phyloP scores from a whole-genome alignment of 805 yeast species.

The Saturnispora sekii region DNA sequence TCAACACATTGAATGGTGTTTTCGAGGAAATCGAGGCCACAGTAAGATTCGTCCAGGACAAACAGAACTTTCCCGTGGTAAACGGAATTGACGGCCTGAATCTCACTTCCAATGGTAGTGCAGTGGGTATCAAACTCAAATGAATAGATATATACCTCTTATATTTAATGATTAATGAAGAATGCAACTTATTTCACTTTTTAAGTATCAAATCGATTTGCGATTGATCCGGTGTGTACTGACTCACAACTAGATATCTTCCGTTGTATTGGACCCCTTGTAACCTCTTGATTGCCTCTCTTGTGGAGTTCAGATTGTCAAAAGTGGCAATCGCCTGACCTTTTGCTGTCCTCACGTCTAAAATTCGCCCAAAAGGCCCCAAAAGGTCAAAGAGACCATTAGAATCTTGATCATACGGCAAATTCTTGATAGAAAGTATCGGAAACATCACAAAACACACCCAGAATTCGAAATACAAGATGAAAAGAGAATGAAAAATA shows the following conservation, averaged over 20 bases:
- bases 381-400: slow-evolving; percentile 42
- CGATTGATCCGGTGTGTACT: slow-evolving; percentile 35
- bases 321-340: slow-evolving; percentile 51
- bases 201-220: slow-evolving; percentile 7
- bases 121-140: background rate
- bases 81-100: no score
- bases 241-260: slow-evolving; percentile 44
- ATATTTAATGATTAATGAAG: slow-evolving; percentile 1
- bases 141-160: background rate
- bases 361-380: slow-evolving; percentile 45
- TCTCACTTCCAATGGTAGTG: no score
- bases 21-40: slow-evolving; percentile 57
- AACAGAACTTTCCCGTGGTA: slow-evolving; percentile 1
- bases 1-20: slow-evolving; percentile 56
- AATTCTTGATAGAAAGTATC: slow-evolving; percentile 42
- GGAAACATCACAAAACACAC: slow-evolving; percentile 20
- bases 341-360: slow-evolving; percentile 40
- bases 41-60: slow-evolving; percentile 54
- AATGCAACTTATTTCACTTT: background rate
- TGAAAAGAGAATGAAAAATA: background rate
- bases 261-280: slow-evolving; percentile 53
- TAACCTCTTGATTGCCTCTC: slow-evolving; percentile 42
- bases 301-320: slow-evolving; percentile 38
- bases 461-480: no score
- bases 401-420: slow-evolving; percentile 41